phyloP scores from a whole-genome alignment of 129 eudicot genomes.

The Scalesia atractyloides region DNA sequence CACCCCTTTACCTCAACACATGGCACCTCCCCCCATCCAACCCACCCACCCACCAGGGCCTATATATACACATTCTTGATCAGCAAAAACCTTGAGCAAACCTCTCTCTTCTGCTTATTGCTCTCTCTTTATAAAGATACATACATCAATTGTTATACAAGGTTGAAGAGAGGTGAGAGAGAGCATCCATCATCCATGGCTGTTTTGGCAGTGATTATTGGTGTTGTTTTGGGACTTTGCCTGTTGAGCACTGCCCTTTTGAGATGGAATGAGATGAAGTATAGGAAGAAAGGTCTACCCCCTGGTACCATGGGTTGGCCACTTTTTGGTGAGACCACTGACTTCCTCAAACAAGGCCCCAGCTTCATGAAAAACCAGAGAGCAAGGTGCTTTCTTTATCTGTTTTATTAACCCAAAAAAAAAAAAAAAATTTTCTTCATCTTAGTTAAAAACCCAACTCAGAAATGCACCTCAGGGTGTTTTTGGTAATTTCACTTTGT shows the following conservation, averaged over 20 bases:
- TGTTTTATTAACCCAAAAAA: background rate
- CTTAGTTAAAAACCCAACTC: conserved; percentile 17
- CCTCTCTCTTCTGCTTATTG: conserved; percentile 26
- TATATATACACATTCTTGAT: conserved; percentile 55
- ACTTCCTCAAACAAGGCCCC: conserved; percentile 97
- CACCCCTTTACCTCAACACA: conserved; percentile 33
- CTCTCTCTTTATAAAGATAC: conserved; percentile 7
- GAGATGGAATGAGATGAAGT: conserved; percentile 88
- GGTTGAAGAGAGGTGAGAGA: conserved; percentile 18
- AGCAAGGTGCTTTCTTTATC: conserved; percentile 65
- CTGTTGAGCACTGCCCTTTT: conserved; percentile 62
- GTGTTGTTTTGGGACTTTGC: conserved; percentile 60
- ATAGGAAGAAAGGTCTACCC: conserved; percentile 86
- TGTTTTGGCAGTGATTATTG: conserved; percentile 48
- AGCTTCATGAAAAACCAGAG: conserved; percentile 93
- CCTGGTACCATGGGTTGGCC: conserved; percentile 99
- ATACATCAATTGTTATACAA: conserved; percentile 11
- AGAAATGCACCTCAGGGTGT: conserved; percentile 12
- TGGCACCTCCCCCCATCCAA: conserved; percentile 42
- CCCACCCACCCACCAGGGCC: conserved; percentile 27
- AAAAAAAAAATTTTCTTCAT: conserved; percentile 8
- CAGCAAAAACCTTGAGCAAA: conserved; percentile 40
- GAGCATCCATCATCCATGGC: conserved; percentile 52
- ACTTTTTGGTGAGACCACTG: conserved; percentile 95
- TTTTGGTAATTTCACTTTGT: conserved; percentile 14